Evolutionary conservation across 2,329 filamentous ascomycete genomes (phyloP).

Genomic region (Diaporthe sp.): DNA sequence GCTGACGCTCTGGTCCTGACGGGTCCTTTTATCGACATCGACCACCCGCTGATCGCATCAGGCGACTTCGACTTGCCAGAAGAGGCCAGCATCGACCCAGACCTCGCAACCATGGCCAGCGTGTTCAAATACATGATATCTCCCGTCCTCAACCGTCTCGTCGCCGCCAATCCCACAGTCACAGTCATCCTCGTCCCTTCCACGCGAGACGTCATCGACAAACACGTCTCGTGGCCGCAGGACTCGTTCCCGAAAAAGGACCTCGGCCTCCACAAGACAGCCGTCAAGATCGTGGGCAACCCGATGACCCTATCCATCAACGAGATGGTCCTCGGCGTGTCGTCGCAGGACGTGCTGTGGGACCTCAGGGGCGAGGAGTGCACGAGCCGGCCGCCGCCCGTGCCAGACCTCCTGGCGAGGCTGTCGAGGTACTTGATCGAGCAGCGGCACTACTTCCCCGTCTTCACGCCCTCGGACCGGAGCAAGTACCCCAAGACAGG

Average conservation of each 20-base stretch:
- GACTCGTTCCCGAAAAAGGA: slow-evolving; percentile 76
- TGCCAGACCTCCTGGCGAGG: slow-evolving; percentile 76
- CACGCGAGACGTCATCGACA: slow-evolving; percentile 83
- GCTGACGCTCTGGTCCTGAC: slow-evolving; percentile 85
- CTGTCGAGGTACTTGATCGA: slow-evolving; percentile 84
- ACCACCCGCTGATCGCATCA: slow-evolving; percentile 88
- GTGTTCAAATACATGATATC: slow-evolving; percentile 88
- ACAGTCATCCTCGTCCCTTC: slow-evolving; percentile 89
- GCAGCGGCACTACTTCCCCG: slow-evolving; percentile 90
- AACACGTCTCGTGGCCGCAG: slow-evolving; percentile 88
- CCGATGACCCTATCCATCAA: slow-evolving; percentile 92
- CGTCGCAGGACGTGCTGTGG: slow-evolving; percentile 85
- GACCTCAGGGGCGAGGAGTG: slow-evolving; percentile 84
- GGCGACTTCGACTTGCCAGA: slow-evolving; percentile 84
- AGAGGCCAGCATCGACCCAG: slow-evolving; percentile 76
- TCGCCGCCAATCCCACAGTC: slow-evolving; percentile 78
- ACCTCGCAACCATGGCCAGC: slow-evolving; percentile 84
- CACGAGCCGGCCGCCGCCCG: slow-evolving; percentile 68
- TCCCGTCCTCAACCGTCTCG: slow-evolving; percentile 78
- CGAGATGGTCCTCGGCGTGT: slow-evolving; percentile 86
- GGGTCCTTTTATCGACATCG: slow-evolving; percentile 91
- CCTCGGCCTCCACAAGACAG: slow-evolving; percentile 83
- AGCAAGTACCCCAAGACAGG: slow-evolving; percentile 76
- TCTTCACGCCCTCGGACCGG: slow-evolving; percentile 85
- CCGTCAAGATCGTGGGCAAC: slow-evolving; percentile 82